A percentile compares a stretch with the other conserved stretches of the same genome.
phyloP scores from a whole-genome alignment of 2,329 filamentous ascomycete species.

The Thielaviopsis populi region DNA sequence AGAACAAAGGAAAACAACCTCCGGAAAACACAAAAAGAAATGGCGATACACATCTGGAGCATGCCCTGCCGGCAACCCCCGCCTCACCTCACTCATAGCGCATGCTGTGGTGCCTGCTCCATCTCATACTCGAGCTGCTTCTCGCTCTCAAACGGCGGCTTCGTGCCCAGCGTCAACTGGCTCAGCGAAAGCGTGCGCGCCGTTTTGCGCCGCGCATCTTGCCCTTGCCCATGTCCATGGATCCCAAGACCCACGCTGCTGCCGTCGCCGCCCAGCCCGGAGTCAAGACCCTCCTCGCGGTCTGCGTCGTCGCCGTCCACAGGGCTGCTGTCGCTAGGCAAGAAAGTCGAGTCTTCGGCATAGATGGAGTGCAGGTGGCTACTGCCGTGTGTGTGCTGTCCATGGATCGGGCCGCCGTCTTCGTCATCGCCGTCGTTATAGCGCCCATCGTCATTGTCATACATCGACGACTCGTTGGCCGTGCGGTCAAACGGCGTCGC shows the following conservation, averaged over 20 bases:
- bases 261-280: neutral
- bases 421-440: slow-evolving; percentile 2
- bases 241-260: neutral
- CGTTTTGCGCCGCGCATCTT: slow-evolving; percentile 32
- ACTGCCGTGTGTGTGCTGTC: slow-evolving; percentile 22
- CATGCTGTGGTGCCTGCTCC: slow-evolving; percentile 19
- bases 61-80: neutral
- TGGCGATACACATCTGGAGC: neutral
- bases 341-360: slow-evolving; percentile 12
- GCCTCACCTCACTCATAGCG: neutral
- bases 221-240: neutral
- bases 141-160: slow-evolving; percentile 16
- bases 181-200: slow-evolving; percentile 50
- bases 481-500: neutral
- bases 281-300: neutral
- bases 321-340: slow-evolving; percentile 10
- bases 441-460: neutral
- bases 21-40: neutral
- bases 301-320: slow-evolving; percentile 20
- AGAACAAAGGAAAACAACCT: neutral
- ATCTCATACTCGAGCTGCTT: slow-evolving; percentile 17
- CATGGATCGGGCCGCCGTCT: slow-evolving; percentile 17
- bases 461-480: neutral
- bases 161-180: slow-evolving; percentile 38
- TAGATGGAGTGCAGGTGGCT: slow-evolving; percentile 22